Evolutionary conservation across 1,284 basidiomycete species (phyloP).

Genomic region (Papiliotrema terrestris): DNA sequence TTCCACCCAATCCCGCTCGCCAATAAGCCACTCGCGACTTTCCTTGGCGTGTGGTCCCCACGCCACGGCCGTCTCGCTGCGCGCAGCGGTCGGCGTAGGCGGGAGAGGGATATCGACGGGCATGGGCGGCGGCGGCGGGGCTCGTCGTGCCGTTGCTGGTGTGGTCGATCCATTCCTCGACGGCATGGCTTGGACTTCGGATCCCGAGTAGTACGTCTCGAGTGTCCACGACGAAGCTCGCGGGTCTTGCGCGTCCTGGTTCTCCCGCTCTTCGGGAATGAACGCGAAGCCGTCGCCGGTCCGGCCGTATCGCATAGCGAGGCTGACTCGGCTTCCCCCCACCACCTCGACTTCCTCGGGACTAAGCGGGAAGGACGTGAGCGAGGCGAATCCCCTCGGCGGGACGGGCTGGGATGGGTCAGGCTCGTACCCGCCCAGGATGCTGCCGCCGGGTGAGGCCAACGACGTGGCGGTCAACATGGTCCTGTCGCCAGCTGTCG

Average conservation of each 20-base stretch:
- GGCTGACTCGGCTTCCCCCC: conserved; percentile 8
- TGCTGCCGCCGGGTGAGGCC: conserved; percentile 22
- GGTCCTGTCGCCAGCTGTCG: conserved; percentile 7
- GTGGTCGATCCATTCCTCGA: conserved; percentile 7
- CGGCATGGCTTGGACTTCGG: neutral
- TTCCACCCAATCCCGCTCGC: conserved; percentile 30
- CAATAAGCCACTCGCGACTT: conserved; percentile 31
- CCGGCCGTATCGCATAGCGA: conserved; percentile 3
- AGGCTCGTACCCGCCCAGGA: conserved; percentile 33
- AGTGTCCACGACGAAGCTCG: conserved; percentile 25
- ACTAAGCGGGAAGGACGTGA: conserved; percentile 28
- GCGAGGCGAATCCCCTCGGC: conserved; percentile 27
- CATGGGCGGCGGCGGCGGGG: conserved; percentile 35
- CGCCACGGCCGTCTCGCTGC: conserved; percentile 22
- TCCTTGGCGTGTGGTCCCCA: conserved; percentile 18
- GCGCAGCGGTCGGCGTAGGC: conserved; percentile 26
- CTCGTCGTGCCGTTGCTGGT: conserved; percentile 6
- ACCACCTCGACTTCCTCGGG: conserved; percentile 12
- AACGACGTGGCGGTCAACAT: conserved; percentile 11
- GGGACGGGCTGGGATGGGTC: conserved; percentile 31
- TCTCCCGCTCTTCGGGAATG: conserved; percentile 14
- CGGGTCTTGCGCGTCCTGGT: neutral
- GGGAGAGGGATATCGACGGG: conserved; percentile 32
- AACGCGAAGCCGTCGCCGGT: conserved; percentile 13
- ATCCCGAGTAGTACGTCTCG: conserved; percentile 22